phyloP scores from a whole-genome alignment of 768 basidiomycete genomes.

The Auricularia sp. region DNA sequence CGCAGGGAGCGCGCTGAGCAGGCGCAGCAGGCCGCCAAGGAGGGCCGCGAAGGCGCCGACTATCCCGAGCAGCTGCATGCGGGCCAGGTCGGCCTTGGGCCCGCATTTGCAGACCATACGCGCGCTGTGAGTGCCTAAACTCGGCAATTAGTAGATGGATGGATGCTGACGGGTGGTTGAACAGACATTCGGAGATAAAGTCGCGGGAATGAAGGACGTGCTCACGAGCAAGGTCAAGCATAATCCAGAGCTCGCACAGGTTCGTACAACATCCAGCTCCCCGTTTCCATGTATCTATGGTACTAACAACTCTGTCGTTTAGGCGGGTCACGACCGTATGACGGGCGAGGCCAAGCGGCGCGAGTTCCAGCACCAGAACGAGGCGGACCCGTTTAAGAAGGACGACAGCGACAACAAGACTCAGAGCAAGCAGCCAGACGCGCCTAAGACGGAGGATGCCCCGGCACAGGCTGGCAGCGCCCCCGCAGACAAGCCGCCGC shows the following conservation, averaged over 20 bases:
- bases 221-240: slow-evolving; percentile 28
- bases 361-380: slow-evolving; percentile 21
- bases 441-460: not conserved
- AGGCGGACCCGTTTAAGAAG: not conserved
- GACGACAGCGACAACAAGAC: not conserved
- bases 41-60: slow-evolving; percentile 8
- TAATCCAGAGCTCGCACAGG: slow-evolving; percentile 24
- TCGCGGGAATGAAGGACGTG: slow-evolving; percentile 29
- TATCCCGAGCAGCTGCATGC: slow-evolving; percentile 33
- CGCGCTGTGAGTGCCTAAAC: slow-evolving; percentile 5
- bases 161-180: slow-evolving; percentile 18
- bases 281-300: not conserved
- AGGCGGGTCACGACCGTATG: slow-evolving; percentile 29
- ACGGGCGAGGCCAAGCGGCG: slow-evolving; percentile 31
- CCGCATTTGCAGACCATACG: slow-evolving; percentile 9
- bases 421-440: not conserved
- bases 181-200: slow-evolving; percentile 25
- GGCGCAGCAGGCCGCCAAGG: not conserved
- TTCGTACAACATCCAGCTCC: slow-evolving; percentile 2
- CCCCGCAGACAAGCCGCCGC: not conserved
- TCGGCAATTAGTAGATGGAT: slow-evolving; percentile 3
- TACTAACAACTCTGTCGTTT: not conserved
- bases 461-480: not conserved
- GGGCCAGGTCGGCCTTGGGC: slow-evolving; percentile 30
- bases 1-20: not conserved